phyloP scores from a whole-genome alignment of 1,284 basidiomycete species.

The Tremellales sp. region DNA sequence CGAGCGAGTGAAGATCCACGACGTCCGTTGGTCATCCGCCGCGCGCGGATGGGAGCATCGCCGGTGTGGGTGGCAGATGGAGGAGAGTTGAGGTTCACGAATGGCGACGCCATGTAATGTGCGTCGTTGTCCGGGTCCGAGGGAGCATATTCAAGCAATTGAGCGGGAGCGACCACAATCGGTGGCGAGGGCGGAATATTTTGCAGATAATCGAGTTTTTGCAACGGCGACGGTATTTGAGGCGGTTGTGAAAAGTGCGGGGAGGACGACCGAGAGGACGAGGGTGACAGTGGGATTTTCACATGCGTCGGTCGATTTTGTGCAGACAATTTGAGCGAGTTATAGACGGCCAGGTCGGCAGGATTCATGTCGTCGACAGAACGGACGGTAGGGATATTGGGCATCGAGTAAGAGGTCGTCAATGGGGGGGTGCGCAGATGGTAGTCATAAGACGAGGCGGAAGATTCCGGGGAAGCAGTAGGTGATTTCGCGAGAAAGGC shows the following conservation, averaged over 20 bases:
- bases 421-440: conserved; percentile 10
- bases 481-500: conserved; percentile 24
- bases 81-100: conserved; percentile 25
- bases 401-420: conserved; percentile 2
- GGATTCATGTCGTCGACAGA: conserved; percentile 14
- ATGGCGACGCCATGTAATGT: conserved; percentile 30
- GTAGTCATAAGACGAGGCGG: background rate
- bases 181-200: conserved; percentile 32
- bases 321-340: conserved; percentile 6
- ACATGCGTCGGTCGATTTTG: conserved; percentile 36
- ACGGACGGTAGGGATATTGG: background rate
- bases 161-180: conserved; percentile 20
- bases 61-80: conserved; percentile 5
- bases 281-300: conserved; percentile 12
- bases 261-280: conserved; percentile 6
- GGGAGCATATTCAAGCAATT: conserved; percentile 19
- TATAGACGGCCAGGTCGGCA: conserved; percentile 5
- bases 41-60: background rate
- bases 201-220: conserved; percentile 23
- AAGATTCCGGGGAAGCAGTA: conserved; percentile 3
- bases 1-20: conserved; percentile 11
- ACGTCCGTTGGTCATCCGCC: background rate
- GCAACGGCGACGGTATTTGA: conserved; percentile 20
- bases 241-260: conserved; percentile 9
- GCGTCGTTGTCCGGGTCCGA: no score